phyloP scores from a whole-genome alignment of 2,329 filamentous ascomycete species.

The Ramularia endophylla region DNA sequence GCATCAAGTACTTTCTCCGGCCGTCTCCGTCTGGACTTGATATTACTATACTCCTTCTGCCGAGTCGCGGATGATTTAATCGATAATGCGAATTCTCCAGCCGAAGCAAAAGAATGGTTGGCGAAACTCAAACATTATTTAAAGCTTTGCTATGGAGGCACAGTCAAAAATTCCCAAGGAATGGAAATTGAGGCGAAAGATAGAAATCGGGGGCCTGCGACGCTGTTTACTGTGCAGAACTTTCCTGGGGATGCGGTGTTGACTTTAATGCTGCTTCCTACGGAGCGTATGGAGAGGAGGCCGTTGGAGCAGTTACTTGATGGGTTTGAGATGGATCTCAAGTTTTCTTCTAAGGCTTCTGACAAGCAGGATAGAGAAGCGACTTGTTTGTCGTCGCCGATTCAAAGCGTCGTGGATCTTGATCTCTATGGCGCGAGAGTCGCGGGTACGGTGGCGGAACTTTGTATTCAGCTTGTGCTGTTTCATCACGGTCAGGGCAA shows the following conservation, averaged over 20 bases:
- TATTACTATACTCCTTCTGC: conserved; percentile 68
- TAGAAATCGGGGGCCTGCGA: conserved; percentile 26
- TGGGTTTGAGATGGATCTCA: conserved; percentile 64
- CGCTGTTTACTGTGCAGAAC: conserved; percentile 38
- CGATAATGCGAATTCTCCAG: conserved; percentile 52
- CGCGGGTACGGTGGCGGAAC: conserved; percentile 65
- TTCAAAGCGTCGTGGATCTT: conserved; percentile 53
- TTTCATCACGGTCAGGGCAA: conserved; percentile 43
- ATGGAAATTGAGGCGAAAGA: conserved; percentile 25
- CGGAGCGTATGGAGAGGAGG: conserved; percentile 48
- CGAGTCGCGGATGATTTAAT: conserved; percentile 68
- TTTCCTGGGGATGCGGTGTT: conserved; percentile 51
- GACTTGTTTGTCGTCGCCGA: too few species aligned
- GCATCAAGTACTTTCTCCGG: conserved; percentile 65
- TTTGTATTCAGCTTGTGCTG: conserved; percentile 63
- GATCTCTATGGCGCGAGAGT: conserved; percentile 61
- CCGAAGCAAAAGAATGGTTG: conserved; percentile 55
- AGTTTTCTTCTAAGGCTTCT: conserved; percentile 44
- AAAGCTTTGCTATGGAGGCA: conserved; percentile 44
- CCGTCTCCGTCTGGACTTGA: conserved; percentile 60
- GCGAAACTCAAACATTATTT: conserved; percentile 53
- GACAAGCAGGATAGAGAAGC: too few species aligned
- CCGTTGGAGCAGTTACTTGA: conserved; percentile 60
- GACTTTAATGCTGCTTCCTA: conserved; percentile 56
- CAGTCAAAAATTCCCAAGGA: conserved; percentile 21